These are phyloP conservation scores for Pichia norvegensis DNA, from an alignment of 1,139 yeast species.

Conservation along the genomic window DNA sequence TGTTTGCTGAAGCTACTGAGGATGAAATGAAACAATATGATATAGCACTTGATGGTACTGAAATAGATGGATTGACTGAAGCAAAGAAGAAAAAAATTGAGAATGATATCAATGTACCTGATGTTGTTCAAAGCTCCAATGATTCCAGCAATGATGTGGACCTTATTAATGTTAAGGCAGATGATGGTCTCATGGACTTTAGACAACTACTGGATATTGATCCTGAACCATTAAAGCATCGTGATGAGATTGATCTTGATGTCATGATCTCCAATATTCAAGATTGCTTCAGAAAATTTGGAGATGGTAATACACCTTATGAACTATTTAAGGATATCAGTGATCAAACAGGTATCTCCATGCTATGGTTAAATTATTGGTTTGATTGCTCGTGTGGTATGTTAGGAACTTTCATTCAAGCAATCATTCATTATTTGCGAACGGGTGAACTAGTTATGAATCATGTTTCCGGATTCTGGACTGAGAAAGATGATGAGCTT, in stretches of 20 bases:
- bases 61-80: neutral
- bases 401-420: slow-evolving; percentile 37
- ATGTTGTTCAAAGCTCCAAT: slow-evolving; percentile 1
- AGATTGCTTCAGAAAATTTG: slow-evolving; percentile 37
- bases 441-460: slow-evolving; percentile 38
- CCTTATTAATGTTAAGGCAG: slow-evolving; percentile 10
- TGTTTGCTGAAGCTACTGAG: slow-evolving; percentile 25
- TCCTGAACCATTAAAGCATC: slow-evolving; percentile 24
- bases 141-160: slow-evolving; percentile 9
- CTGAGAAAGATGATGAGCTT: slow-evolving; percentile 37
- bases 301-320: slow-evolving; percentile 31
- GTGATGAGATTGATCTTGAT: slow-evolving; percentile 21
- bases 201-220: slow-evolving; percentile 20
- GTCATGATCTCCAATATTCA: slow-evolving; percentile 29
- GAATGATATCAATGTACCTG: neutral
- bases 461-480: slow-evolving; percentile 43
- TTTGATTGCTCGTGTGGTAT: slow-evolving; percentile 45
- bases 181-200: slow-evolving; percentile 16
- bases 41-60: slow-evolving; percentile 3
- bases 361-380: slow-evolving; percentile 39
- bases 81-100: neutral
- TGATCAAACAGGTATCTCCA: slow-evolving; percentile 39
- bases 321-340: slow-evolving; percentile 36
- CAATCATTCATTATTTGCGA: slow-evolving; percentile 36
- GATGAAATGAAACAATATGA: slow-evolving; percentile 24